A percentile compares a stretch with the other conserved stretches of the same genome.
phyloP scores from a whole-genome alignment of 164 flowering plant genomes.

The Piper longum region DNA sequence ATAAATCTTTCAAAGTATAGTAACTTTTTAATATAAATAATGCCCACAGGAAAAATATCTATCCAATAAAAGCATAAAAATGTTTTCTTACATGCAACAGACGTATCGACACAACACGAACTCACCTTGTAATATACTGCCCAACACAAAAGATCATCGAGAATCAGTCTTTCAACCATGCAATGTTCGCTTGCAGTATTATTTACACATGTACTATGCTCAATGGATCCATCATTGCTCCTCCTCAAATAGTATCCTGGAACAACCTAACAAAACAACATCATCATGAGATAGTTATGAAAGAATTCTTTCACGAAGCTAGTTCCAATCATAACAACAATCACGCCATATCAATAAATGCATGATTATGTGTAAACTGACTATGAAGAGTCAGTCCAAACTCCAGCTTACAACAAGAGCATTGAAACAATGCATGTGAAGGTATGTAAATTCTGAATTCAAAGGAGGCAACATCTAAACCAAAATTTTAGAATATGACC shows the following conservation, averaged over 20 bases:
- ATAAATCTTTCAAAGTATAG: no score
- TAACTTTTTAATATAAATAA: no score
- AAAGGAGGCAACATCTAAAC: neutral
- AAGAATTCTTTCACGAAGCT: neutral
- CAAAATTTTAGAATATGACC: slow-evolving; percentile 24
- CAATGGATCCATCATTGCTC: slow-evolving; percentile 63
- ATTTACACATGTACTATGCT: slow-evolving; percentile 74
- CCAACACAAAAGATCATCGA: slow-evolving; percentile 83
- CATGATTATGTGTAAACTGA: no score
- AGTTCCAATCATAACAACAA: neutral
- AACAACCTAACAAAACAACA: slow-evolving; percentile 47
- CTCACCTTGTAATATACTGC: slow-evolving; percentile 73
- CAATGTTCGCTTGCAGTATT: slow-evolving; percentile 94
- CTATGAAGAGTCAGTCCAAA: neutral
- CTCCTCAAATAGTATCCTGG: slow-evolving; percentile 93
- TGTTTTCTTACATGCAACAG: no score
- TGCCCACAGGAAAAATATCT: no score
- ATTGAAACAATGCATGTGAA: neutral
- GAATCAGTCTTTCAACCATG: slow-evolving; percentile 81
- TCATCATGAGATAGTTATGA: neutral
- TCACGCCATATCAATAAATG: no score
- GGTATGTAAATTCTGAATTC: slow-evolving; percentile 1
- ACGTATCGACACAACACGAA: no score
- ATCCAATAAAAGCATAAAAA: no score
- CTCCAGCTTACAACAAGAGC: neutral